Base-by-base conservation (phyloP, 1,284 basidiomycete species). In the Naganishia sp. region DNA sequence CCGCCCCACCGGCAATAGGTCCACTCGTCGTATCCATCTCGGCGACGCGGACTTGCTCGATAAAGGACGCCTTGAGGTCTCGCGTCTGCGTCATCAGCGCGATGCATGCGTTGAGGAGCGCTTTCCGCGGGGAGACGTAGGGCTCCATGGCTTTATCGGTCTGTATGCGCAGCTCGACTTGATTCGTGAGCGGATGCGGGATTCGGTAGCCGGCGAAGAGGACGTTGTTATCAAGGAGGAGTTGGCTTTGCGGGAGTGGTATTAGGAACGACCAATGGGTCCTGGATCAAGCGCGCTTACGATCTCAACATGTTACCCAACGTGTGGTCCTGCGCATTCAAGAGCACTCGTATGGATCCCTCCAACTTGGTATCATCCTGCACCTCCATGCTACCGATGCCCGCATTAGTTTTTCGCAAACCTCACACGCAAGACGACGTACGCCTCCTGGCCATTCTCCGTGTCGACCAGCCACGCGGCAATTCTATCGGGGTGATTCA, bases 161-260 rank as follows among this genome's bases (percentile, higher is more conserved):
- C 80, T 98, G 95, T 68, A 98, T 88, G 79, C 96, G 97, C 79
- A 99, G 85, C 46, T 90, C 83, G 79, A 98, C 95, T 74, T 93
- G 86, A 9, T 95, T 94, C 70, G 97, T 92, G 21, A 97, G 86
- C 0, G 96, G 95, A 75, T 98, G 95, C 0, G 95, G 94, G 45
- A 95, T 92, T 82, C 94, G 94, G 86, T 98, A 98, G 0, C 95
- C 95, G 2, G 94, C 94, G 77, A 99, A 99, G 68, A 95, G 86
- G 70, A 96, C 87, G 71, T 88, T 84, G 1, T 90, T 88, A 84
- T 90, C 89, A 15, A 87, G 80, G 28, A 95, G 86, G 28, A 96
- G 86, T 84, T 97, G 92, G 10, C 92, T 94, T 78, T 3, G 56
- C 15, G 10, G 53, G 55, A 48, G 60, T 44, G 21, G 33, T 15